phyloP scores from a whole-genome alignment of 805 yeast species.

The Saccharomycopsis oosterbeekiorum region DNA sequence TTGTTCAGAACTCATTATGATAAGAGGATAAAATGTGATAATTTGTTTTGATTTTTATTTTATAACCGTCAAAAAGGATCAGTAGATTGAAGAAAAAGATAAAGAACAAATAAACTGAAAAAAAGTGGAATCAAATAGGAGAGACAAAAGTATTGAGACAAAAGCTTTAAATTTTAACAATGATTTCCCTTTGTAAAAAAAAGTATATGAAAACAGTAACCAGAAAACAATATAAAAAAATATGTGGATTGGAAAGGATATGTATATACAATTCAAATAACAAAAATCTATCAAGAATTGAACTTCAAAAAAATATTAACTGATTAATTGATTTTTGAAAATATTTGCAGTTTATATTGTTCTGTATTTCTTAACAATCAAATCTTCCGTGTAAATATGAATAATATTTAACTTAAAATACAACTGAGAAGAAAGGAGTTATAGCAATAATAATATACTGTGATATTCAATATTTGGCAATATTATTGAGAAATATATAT shows the following conservation, averaged over 20 bases:
- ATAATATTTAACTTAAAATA: background rate
- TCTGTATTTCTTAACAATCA: background rate
- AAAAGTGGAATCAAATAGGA: background rate
- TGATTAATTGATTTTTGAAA: background rate
- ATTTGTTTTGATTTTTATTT: background rate
- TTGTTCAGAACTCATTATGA: background rate
- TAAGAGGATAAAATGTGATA: background rate
- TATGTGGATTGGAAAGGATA: background rate
- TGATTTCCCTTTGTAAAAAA: background rate
- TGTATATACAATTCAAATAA: background rate
- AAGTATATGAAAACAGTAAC: background rate
- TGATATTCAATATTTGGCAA: background rate
- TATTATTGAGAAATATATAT: background rate
- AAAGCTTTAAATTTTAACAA: background rate
- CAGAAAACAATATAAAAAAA: background rate
- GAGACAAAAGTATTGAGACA: background rate
- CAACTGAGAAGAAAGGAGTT: background rate
- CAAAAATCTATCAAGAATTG: conserved; percentile 1
- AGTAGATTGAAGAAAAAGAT: background rate
- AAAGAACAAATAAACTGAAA: background rate
- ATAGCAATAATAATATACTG: background rate
- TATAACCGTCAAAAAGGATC: background rate
- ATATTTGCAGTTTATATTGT: background rate
- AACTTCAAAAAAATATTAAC: background rate
- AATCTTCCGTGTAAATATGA: background rate